Evolutionary conservation across 2,329 filamentous ascomycete genomes (phyloP).

Genomic region (Thermothelomyces thermophilus): DNA sequence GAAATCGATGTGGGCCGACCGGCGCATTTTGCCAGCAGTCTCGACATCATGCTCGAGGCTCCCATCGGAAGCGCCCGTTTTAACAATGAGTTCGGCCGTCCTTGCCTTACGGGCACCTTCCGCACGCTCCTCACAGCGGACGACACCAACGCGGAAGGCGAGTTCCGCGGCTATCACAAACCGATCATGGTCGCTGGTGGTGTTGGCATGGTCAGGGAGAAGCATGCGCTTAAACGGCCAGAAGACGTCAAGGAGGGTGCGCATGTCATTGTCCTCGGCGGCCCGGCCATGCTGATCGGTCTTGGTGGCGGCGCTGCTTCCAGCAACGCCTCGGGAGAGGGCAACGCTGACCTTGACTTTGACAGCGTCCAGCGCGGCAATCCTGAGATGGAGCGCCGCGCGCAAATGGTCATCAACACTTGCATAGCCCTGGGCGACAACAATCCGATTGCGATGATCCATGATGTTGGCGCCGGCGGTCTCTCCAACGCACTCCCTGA

Average conservation of each 20-base stretch:
- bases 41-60: conserved; percentile 97
- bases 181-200: conserved; percentile 98
- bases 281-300: conserved; percentile 95
- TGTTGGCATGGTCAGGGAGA: conserved; percentile 83
- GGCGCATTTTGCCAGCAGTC: conserved; percentile 82
- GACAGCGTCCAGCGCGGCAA: conserved; percentile 96
- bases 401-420: conserved; percentile 96
- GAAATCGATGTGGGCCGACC: conserved; percentile 87
- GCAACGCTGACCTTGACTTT: conserved; percentile 88
- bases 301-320: conserved; percentile 93
- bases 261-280: conserved; percentile 85
- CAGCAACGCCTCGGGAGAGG: conserved; percentile 80
- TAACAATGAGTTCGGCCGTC: conserved; percentile 96
- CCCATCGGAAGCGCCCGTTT: conserved; percentile 92
- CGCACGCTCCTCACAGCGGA: conserved; percentile 70
- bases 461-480: conserved; percentile 93
- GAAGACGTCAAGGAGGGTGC: conserved; percentile 78
- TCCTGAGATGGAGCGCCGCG: conserved; percentile 88
- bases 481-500: conserved; percentile 71
- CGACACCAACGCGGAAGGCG: conserved; percentile 36
- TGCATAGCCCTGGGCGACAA: conserved; percentile 77
- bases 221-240: conserved; percentile 81
- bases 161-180: conserved; percentile 91
- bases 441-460: conserved; percentile 93
- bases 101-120: conserved; percentile 84